Evolutionary conservation across 306 rosid genomes (phyloP), one percentile per base, ranked within the genome.

Genomic region (Notholithocarpus densiflorus): DNA sequence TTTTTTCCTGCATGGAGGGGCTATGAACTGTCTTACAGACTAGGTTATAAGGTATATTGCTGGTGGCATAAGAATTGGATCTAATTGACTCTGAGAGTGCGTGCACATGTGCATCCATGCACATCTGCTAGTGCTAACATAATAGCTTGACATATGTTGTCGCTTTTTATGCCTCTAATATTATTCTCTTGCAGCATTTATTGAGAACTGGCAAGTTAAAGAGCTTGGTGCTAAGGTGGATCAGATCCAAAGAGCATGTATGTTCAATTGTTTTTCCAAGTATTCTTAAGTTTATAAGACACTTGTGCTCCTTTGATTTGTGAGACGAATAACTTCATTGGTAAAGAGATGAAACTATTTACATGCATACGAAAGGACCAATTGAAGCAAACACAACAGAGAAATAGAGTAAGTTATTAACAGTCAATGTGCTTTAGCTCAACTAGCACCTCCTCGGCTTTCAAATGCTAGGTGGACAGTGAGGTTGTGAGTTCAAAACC

Each of bases 181-280:
- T 72, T 56, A 53, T 69, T 81, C 32, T 88, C 55, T 81, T 89
- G 77, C 91, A 95, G 98, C 81, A 79, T 84, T 82, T 95, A 82
- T 83, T 95, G 80, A 91, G 86, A 79, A 81, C 77, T 75, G 80
- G 98, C 85, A 90, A 85, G 84, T 83, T 92, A 86, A 86, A 86
- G 84, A 84, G 84, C 81, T 79, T 95, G 84, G 85, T 75, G 60
- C 80, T 95, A 43, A 70, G 88, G 81, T 87, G 86, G 84, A 85
- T 92, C 89, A 90, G 97, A 91, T 89, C 94, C 75, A 78, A 79
- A 86, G 92, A 88, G 82, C 98, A 92, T 57, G 98, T 95, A 83
- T 81, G 90, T 77, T 82, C 81, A 76, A 71, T 83, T 80, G 82
- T 65, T 65, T 65, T 65, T 65, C 71, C 11, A 23, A 29, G 23